Evolutionary conservation across 1,284 basidiomycete genomes (phyloP), one percentile per base, ranked within the genome.

Genomic region (Pascua guehoae): DNA sequence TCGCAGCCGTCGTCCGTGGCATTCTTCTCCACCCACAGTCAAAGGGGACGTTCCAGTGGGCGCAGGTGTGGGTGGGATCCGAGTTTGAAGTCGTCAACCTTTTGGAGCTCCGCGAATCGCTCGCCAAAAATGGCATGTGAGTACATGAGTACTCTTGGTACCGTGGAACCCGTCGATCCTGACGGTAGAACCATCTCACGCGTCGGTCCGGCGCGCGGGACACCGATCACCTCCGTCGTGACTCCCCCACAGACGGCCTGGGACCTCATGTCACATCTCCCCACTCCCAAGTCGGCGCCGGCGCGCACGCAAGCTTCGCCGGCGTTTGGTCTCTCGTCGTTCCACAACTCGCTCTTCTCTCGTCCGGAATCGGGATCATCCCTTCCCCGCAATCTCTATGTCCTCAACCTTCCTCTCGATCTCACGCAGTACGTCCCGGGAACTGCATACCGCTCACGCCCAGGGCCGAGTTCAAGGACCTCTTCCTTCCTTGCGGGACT

Each of bases 331-430:
- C 41, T 59, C 18, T 42, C 44, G 24, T 38, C 48, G 5, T 39
- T 47, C 48, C 43, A 36, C 51, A n/a, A 39, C 41, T 37, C 45
- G 12, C 18, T 47, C 44, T 54, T 44, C 32, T 38, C 41, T 14
- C 42, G 41, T 24, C 32, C 41, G 17, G 41, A 42, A 59, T 62
- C 46, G 57, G 59, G 0, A 44, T 56, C 16, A 61, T 32, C 63
- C 2, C 57, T 69, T 15, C 69, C 71, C 0, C 61, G 73, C 43
- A 75, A 75, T 56, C 65, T 75, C 14, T 75, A 75, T 49, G 56
- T 75, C 16, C 66, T 73, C 53, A 69, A 68, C 47, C 53, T 75
- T 16, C 73, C 73, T 16, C 63, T 72, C 11, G 70, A 72, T 45
- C 59, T 75, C 36, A 69, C 69, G 12, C 69, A 72, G 73, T 75